phyloP scores from a whole-genome alignment of 371 early-diverging fungal species.

The Actinomucor elegans region DNA sequence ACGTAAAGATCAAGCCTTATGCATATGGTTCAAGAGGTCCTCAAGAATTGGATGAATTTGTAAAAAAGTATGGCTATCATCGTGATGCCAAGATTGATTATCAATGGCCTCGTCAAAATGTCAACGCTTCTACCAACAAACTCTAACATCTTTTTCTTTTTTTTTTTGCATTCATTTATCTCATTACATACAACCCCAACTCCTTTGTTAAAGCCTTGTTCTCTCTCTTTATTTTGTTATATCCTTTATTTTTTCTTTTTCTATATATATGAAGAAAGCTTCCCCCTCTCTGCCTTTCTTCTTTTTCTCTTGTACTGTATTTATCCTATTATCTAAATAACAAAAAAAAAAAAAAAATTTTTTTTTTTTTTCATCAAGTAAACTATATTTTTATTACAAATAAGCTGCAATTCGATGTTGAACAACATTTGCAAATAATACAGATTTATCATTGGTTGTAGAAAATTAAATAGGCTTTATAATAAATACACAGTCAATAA shows the following conservation, averaged over 20 bases:
- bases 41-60: conserved; percentile 68
- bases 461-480: too few species aligned
- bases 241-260: not conserved
- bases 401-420: too few species aligned
- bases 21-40: conserved; percentile 92
- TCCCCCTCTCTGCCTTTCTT: not conserved
- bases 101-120: conserved; percentile 29
- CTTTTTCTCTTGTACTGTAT: conserved; percentile 3
- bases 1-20: conserved; percentile 75
- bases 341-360: too few species aligned
- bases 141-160: conserved; percentile 15
- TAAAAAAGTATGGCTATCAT: conserved; percentile 64
- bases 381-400: too few species aligned
- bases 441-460: too few species aligned
- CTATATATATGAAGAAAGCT: too few species aligned
- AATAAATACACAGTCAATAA: too few species aligned
- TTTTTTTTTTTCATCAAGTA: too few species aligned
- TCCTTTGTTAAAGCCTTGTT: too few species aligned
- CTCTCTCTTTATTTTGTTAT: not conserved
- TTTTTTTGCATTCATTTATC: not conserved
- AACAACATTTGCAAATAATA: too few species aligned
- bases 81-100: conserved; percentile 19
- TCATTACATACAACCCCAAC: not conserved
- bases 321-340: too few species aligned
- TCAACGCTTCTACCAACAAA: conserved; percentile 22